Evolutionary conservation across 768 basidiomycete genomes (phyloP).

Genomic region (Filobasidium wieringae): DNA sequence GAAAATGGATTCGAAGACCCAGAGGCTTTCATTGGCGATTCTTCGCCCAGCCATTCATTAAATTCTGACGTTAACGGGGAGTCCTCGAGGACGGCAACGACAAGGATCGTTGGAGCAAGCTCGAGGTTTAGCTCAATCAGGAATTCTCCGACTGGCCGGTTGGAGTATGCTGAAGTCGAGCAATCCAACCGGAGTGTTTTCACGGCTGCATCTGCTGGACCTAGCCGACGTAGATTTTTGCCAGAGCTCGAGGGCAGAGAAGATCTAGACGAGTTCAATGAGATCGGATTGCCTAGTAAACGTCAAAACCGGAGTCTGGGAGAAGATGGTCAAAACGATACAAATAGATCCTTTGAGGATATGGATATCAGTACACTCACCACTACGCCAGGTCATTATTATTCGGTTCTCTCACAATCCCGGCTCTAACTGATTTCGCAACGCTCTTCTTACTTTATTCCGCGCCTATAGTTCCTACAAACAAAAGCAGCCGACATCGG

Average conservation of each 20-base stretch:
- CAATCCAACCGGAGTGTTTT: too few species aligned
- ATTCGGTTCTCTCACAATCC: not conserved
- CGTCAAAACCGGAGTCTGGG: not conserved
- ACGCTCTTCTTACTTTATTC: not conserved
- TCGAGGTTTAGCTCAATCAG: too few species aligned
- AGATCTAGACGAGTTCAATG: too few species aligned
- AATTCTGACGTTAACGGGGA: not conserved
- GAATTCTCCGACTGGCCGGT: too few species aligned
- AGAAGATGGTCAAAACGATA: not conserved
- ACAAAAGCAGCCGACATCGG: not conserved
- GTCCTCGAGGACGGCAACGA: not conserved
- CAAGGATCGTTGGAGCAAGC: too few species aligned
- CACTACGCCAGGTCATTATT: not conserved
- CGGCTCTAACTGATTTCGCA: not conserved
- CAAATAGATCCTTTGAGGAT: slow-evolving; percentile 5
- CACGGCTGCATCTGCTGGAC: too few species aligned
- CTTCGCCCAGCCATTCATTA: slow-evolving; percentile 18
- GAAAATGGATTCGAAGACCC: slow-evolving; percentile 39
- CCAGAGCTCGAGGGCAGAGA: too few species aligned
- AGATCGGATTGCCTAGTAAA: too few species aligned
- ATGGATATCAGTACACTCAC: not conserved
- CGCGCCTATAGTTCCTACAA: not conserved
- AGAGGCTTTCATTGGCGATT: slow-evolving; percentile 29
- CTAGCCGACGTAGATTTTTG: too few species aligned
- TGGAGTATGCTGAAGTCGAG: too few species aligned